Evolutionary conservation across 495 filamentous ascomycete species (phyloP).

Genomic region (Lasiosphaeria miniovina): DNA sequence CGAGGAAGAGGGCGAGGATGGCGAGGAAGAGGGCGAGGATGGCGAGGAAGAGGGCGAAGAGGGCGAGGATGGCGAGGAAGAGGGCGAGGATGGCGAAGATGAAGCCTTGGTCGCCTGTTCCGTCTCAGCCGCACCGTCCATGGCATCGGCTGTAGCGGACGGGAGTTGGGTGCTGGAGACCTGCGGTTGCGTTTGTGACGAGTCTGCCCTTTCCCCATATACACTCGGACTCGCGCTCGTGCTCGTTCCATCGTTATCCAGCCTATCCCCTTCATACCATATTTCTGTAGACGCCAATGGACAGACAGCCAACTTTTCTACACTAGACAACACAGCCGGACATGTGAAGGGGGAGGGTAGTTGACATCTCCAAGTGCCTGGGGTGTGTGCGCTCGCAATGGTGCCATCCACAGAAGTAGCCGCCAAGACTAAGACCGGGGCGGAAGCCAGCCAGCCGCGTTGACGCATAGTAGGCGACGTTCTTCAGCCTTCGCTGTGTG

Average conservation of each 20-base stretch:
- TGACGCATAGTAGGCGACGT: not conserved
- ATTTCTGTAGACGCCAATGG: too few species aligned
- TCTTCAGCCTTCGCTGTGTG: not conserved
- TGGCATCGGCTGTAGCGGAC: too few species aligned
- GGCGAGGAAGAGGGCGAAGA: not conserved
- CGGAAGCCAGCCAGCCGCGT: not conserved
- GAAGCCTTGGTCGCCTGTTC: too few species aligned
- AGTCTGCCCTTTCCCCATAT: too few species aligned
- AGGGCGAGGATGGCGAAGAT: too few species aligned
- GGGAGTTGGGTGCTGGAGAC: too few species aligned
- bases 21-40: not conserved
- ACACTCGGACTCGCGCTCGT: too few species aligned
- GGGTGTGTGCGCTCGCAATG: not conserved
- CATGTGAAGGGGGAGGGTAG: not conserved
- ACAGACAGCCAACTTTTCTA: not conserved
- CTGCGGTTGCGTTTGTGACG: too few species aligned
- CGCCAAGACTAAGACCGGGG: not conserved
- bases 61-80: not conserved
- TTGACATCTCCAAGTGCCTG: not conserved
- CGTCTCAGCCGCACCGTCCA: too few species aligned
- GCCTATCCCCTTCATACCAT: too few species aligned
- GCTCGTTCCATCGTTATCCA: too few species aligned
- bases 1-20: not conserved
- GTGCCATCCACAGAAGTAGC: not conserved
- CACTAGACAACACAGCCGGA: not conserved